Evolutionary conservation across 164 flowering plant species (phyloP).

Genomic region (Berberis vulgaris): DNA sequence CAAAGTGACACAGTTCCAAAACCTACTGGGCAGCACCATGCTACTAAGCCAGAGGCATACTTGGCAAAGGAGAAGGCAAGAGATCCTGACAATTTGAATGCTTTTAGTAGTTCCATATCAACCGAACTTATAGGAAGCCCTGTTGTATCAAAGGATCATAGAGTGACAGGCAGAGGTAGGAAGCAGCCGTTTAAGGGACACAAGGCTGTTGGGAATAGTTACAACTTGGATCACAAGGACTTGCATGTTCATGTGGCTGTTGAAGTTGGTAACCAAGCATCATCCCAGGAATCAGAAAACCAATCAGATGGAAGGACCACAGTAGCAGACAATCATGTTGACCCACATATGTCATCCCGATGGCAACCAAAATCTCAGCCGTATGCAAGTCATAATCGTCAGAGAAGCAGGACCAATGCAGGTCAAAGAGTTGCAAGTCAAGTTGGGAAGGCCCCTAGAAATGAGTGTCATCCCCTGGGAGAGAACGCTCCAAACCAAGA

Average conservation of each 20-base stretch:
- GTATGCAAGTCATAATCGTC: constrained; percentile 20
- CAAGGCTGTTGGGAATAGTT: constrained; percentile 20
- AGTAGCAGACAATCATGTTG: constrained; percentile 34
- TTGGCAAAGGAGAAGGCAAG: constrained; percentile 23
- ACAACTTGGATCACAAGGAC: constrained; percentile 29
- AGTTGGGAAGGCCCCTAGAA: constrained; percentile 20
- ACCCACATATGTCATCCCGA: constrained; percentile 43
- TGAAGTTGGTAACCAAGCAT: constrained; percentile 15
- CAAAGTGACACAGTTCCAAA: constrained; percentile 20
- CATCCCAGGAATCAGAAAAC: constrained; percentile 16
- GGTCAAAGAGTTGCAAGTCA: constrained; percentile 24
- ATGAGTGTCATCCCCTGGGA: constrained; percentile 24
- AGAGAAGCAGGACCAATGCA: constrained; percentile 27
- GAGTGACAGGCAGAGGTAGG: constrained; percentile 40
- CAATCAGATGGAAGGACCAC: constrained; percentile 31
- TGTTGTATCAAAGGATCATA: constrained; percentile 37
- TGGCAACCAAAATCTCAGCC: constrained; percentile 80
- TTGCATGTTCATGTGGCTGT: constrained; percentile 16
- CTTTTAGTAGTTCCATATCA: constrained; percentile 16
- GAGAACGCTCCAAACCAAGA: constrained; percentile 8
- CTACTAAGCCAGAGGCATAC: constrained; percentile 21
- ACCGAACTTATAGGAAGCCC: constrained; percentile 11
- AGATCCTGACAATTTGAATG: constrained; percentile 25
- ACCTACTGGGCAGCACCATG: constrained; percentile 20
- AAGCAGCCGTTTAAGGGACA: constrained; percentile 33